Base-by-base conservation (phyloP, 176 grass and related monocot genomes). In the Triticum dicoccoides region DNA sequence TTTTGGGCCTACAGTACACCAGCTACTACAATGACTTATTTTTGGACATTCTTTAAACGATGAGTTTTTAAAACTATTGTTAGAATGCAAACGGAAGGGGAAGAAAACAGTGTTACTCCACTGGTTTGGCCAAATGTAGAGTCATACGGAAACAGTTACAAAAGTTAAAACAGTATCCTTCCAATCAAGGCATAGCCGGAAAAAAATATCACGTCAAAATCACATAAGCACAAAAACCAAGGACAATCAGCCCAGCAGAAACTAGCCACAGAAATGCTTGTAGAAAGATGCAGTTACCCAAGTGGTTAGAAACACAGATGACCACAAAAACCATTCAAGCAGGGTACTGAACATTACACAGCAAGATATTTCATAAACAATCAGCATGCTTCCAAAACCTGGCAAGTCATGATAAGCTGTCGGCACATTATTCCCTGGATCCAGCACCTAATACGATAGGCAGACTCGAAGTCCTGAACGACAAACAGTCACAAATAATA, bases 401-500 rank as follows among this genome's bases (percentile, higher is more conserved):
- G 38, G 44, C 65, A 30, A 78, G 29, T 63, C 85, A 83, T 51
- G 51, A 11, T 32, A 86, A 42, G 71, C 23, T 42, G 37, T 82
- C 65, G 66, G 17, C 38, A 76, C 64, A 70, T 88, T 82, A 91
- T 91, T 91, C 62, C 76, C 62, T 88, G n/a, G 73, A 64, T 85
- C 67, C 38, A 83, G 20, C 27, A 49, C 32, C 69, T 63, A 84
- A 30, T 42, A 80, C 51, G 47, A 71, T 91, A 59, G 30, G 85
- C 77, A 84, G 77, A 69, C 69, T 87, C 81, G 17, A 76, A 51
- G 77, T 85, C 52, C 47, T 15, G 76, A 88, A 64, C 80, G 45
- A 82, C 72, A 73, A 49, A 87, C 30, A 69, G 70, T 84, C 72
- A 87, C n/a, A 82, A n/a, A 84, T 68, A 79, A 73, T 5, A 88